Base-by-base conservation (phyloP, 345 rosid genomes). In the Dimocarpus longan region DNA sequence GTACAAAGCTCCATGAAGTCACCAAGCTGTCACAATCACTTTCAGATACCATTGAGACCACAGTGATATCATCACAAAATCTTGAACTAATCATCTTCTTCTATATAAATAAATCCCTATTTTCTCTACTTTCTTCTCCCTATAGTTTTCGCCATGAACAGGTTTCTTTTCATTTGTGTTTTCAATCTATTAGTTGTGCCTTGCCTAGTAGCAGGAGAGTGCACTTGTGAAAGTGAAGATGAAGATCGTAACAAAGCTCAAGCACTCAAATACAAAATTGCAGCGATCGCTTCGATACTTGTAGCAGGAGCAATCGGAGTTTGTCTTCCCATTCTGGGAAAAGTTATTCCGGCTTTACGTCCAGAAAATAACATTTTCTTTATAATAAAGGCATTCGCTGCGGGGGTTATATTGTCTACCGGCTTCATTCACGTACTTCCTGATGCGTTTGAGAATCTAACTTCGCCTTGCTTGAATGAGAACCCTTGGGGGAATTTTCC, bases 371-470 rank as follows among this genome's bases (percentile, higher is more conserved):
- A 79, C 24, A 16, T 76, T 8, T 93, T 89, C 80, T 82, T 88
- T 44, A 12, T 91, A 5, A 56, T 91, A 66, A 91, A 91, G 74
- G 80, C 89, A 0, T 87, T 91, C n/a, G 90, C 93, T 0, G 89
- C 89, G 0, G 89, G 95, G 4, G 89, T 88, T 7, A 91, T 91
- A 46, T 78, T 90, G 50, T 67, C 90, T 0, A 90, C 92, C 0
- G 92, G 84, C 13, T 87, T 91, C 50, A 71, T 87, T 15, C 93
- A 88, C 26, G 86, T 90, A 2, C 86, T 91, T 62, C 90, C 92
- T 1, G 89, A 89, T 10, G 90, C 92, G 11, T 87, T 84, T 11
- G 75, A 89, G 0, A 84, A n/a, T 70, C 68, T 91, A 11, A 81
- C 89, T 0, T 83, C 90, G 3, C 88, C 88, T 2, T 87, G 91